Conservation (phyloP, 2,329 filamentous ascomycete species). For the Ophiostoma novo-ulmi region DNA sequence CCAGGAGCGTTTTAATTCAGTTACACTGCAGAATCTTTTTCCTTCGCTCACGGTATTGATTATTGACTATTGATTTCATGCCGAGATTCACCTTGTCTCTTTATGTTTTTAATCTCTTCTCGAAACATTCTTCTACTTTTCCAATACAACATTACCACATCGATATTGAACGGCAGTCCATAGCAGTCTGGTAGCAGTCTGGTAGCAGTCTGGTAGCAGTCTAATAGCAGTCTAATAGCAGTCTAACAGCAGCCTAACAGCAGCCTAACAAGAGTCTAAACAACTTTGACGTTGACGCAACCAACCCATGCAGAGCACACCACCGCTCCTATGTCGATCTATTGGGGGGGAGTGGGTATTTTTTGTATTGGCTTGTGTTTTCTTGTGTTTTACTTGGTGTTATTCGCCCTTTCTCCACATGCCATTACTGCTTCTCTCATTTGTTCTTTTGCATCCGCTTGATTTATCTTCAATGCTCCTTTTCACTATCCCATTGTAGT, state of each 20-base stretch:
- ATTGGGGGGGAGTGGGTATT: neutral
- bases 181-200: neutral
- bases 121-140: too few species aligned
- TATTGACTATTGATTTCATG: neutral
- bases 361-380: neutral
- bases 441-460: neutral
- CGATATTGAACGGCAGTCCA: neutral
- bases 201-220: neutral
- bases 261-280: neutral
- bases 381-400: neutral
- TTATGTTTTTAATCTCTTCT: neutral
- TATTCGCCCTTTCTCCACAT: neutral
- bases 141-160: too few species aligned
- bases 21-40: neutral
- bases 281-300: conserved; percentile 13
- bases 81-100: neutral
- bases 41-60: neutral
- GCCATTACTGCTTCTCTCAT: neutral
- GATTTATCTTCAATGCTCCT: neutral
- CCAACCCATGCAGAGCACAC: conserved; percentile 19
- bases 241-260: neutral
- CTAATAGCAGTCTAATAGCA: neutral
- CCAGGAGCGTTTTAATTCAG: neutral
- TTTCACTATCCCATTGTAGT: neutral
- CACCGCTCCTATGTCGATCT: conserved; percentile 15